Evolutionary conservation across 169 alveolate genomes (phyloP), one percentile per base, ranked within the genome.

Genomic region (Hepatocystis sp.): DNA sequence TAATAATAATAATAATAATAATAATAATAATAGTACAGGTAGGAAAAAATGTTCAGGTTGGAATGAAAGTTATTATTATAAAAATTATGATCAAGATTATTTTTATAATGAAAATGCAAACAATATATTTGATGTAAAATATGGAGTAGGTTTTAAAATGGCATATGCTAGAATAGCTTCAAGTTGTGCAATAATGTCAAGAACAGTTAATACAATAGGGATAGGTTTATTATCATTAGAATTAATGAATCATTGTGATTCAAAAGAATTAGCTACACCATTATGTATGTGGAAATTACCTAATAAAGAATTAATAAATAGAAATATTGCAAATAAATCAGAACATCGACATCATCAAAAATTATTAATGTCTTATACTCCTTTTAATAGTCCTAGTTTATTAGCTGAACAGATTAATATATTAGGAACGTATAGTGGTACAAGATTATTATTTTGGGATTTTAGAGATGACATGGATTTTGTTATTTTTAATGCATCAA

Each of bases 211-310:
- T 17, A 91, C 92, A 23, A 93, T 95, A 15, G 98, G 98, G 28
- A 91, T 95, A 1, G 98, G 98, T 15, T 86, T 95, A 93, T 68
- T 95, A 39, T 91, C 96, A 4, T 66, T 93, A 61, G 97, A 94
- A 47, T 92, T 94, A 53, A 90, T 91, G 94, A 78, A 88, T 28
- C 94, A 91, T 60, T 92, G 94, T 76, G 95, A 91, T 63, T 91
- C 95, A 11, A 81, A 92, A 28, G 95, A 91, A 36, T 58, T 91
- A 81, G 92, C 94, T 19, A 92, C 93, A 5, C 95, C 95, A 8
- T 78, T 94, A 90, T 94, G 97, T 66, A 93, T 94, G 97, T 94
- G 97, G 97, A 91, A 93, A 36, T 89, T 94, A 67, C 97, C 97
- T 3, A 92, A 93, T 88, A 94, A 94, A 91, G 97, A 93, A 85